These are phyloP conservation scores for Moesziomyces aphidis DNA, from an alignment of 1,284 basidiomycete genomes.

Conservation along the genomic window DNA sequence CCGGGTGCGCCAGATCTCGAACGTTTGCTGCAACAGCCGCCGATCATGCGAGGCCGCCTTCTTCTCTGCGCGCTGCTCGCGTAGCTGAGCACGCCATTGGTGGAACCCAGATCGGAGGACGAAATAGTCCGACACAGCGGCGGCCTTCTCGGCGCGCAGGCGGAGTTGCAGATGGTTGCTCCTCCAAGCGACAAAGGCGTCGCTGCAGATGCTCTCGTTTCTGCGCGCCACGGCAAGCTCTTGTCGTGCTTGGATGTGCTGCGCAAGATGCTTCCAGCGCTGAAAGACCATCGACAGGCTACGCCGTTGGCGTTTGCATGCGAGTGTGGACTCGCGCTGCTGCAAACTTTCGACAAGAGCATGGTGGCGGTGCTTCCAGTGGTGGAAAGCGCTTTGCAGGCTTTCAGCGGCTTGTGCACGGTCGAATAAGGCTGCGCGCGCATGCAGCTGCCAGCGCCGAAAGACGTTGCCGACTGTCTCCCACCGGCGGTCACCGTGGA, in stretches of 20 bases:
- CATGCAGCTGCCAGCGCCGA: constrained; percentile 22
- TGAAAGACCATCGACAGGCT: constrained; percentile 1
- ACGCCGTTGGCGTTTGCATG: neutral
- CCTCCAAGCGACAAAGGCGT: constrained; percentile 21
- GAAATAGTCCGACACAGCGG: constrained; percentile 14
- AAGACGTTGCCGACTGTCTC: constrained; percentile 1
- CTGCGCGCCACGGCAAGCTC: constrained; percentile 5
- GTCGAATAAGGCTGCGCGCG: constrained; percentile 19
- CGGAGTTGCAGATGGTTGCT: constrained; percentile 18
- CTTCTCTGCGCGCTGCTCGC: constrained; percentile 13
- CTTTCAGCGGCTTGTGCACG: constrained; percentile 9
- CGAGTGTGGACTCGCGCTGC: constrained; percentile 32
- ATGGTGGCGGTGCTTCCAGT: constrained; percentile 27
- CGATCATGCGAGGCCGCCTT: constrained; percentile 14
- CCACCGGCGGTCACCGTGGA: neutral
- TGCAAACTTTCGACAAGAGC: constrained; percentile 20
- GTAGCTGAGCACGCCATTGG: constrained; percentile 21
- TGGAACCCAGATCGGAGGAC: constrained; percentile 13
- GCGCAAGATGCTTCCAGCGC: constrained; percentile 17
- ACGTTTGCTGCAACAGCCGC: constrained; percentile 21
- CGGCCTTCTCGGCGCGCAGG: constrained; percentile 13
- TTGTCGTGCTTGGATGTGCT: constrained; percentile 6
- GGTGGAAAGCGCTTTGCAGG: constrained; percentile 16
- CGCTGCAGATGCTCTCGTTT: constrained; percentile 10
- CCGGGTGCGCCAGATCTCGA: constrained; percentile 39